These are phyloP conservation scores for Adansonia madagascariensis DNA, from an alignment of 441 rosid genomes.

Conservation along the genomic window DNA sequence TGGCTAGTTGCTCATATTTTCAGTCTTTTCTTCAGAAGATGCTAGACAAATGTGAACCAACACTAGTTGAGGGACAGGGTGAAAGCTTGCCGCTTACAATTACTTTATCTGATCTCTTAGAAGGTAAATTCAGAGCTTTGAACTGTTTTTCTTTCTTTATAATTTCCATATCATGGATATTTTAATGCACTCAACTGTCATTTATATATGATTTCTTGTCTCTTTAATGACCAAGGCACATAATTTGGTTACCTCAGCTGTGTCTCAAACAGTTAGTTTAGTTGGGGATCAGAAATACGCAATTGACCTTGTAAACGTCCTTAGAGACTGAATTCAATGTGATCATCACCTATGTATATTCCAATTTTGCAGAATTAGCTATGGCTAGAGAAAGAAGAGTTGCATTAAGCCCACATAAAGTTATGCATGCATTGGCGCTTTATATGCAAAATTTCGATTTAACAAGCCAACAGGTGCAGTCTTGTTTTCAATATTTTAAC, in stretches of 20 bases:
- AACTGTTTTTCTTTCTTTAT: constrained; percentile 5
- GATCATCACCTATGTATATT: not conserved
- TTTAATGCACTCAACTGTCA: constrained; percentile 1
- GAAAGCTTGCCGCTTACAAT: constrained; percentile 64
- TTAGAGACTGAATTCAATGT: constrained; percentile 2
- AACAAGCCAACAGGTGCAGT: constrained; percentile 74
- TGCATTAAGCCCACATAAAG: constrained; percentile 61
- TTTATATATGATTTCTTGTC: not conserved
- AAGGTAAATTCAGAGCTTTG: constrained; percentile 46
- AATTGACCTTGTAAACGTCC: not conserved
- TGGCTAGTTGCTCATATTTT: constrained; percentile 77
- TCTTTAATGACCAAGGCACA: not conserved
- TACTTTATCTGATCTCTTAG: constrained; percentile 61
- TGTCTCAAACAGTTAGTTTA: constrained; percentile 11
- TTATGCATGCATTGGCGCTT: constrained; percentile 72
- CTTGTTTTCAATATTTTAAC: constrained; percentile 20
- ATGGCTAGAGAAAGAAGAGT: constrained; percentile 41
- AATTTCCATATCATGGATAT: not conserved
- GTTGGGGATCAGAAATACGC: not conserved
- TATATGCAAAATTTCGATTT: constrained; percentile 68
- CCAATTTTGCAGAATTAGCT: constrained; percentile 50
- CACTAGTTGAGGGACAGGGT: constrained; percentile 38
- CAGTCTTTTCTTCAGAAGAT: constrained; percentile 60
- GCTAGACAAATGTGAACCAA: constrained; percentile 49
- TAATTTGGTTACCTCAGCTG: not conserved